Base-by-base conservation (phyloP, 176 grass and related monocot species). In the Ensete glaucum region DNA sequence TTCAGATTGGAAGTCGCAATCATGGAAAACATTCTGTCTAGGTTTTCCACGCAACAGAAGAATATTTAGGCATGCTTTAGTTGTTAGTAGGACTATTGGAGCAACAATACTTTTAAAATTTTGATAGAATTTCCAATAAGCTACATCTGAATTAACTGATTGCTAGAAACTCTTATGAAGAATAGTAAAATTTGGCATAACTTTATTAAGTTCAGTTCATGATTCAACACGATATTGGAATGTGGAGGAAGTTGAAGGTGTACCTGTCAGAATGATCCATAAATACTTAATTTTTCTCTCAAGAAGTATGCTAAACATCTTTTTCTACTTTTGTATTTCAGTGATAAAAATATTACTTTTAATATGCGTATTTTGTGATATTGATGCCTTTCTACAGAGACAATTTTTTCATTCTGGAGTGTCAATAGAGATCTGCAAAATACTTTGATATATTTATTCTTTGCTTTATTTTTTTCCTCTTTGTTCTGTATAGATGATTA, bases 401-500 rank as follows among this genome's bases (percentile, higher is more conserved):
- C 19, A 60, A 19, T 60, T 60, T 60, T n/a, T 60, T 21, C 7
- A 60, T 20, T 60, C 57, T n/a, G 57, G 3, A 9, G 3, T 34
- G 34, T 4, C 34, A 6, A 43, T 43, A 43, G 4, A 43, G 34
- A 43, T 43, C 51, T 71, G 17, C 20, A 49, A 20, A 1, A 8
- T n/a, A 43, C 16, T 64, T 51, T 65, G 9, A 50, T 9, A 53
- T 53, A 13, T 9, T 26, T 20, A 43, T 43, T 34, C 2, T 26
- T 59, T 65, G 49, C 0, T 25, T 69, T 64, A 53, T 67, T 52
- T 66, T 72, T 53, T 56, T 3, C 56, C 26, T 82, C 34, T 43
- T 43, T 43, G 34, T 43, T 43, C 26, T 78, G 74, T 86, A 50
- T 84, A 93, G 94, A 75, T 93, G 2, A 83, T 75, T 51, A 88